A percentile compares a stretch with the other conserved stretches of the same genome.
These are phyloP conservation scores for Groenewaldozyma sp. DNA, from an alignment of 1,139 yeast species.

Conservation along the genomic window DNA sequence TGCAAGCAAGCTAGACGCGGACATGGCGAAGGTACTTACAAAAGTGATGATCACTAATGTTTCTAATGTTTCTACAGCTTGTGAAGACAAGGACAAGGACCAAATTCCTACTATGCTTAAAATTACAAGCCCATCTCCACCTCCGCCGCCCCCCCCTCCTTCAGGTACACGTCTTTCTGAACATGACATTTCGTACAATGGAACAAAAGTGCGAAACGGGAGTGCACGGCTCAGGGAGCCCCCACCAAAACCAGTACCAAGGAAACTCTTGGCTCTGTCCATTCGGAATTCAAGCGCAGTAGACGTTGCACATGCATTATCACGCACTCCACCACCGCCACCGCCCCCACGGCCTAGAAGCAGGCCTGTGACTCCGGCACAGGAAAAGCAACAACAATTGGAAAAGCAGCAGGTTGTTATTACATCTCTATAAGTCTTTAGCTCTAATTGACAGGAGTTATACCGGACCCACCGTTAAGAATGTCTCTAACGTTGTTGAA, in stretches of 20 bases:
- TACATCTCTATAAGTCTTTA: too few relatives aligned
- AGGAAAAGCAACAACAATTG: background rate
- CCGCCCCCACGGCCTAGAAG: slow-evolving; percentile 12
- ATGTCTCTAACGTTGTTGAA: slow-evolving; percentile 12
- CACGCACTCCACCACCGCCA: slow-evolving; percentile 13
- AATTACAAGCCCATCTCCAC: too few relatives aligned
- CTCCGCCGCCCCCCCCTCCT: too few relatives aligned
- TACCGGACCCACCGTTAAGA: slow-evolving; percentile 9
- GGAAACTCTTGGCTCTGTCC: slow-evolving; percentile 13
- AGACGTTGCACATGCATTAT: slow-evolving; percentile 12
- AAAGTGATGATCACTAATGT: too few relatives aligned
- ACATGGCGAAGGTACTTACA: too few relatives aligned
- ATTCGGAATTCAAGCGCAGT: slow-evolving; percentile 13
- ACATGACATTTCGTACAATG: too few relatives aligned
- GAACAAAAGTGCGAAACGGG: too few relatives aligned
- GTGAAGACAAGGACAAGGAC: background rate
- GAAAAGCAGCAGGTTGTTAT: background rate
- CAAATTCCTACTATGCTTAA: slow-evolving; percentile 1
- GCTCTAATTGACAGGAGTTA: slow-evolving; percentile 7
- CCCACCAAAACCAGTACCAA: slow-evolving; percentile 12
- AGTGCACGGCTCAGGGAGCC: too few relatives aligned
- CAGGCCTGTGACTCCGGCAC: slow-evolving; percentile 4
- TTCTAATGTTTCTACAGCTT: too few relatives aligned
- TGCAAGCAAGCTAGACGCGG: too few relatives aligned
- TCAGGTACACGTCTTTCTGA: too few relatives aligned